Evolutionary conservation across 2,329 filamentous ascomycete genomes (phyloP).

Genomic region (Verticillium longisporum): DNA sequence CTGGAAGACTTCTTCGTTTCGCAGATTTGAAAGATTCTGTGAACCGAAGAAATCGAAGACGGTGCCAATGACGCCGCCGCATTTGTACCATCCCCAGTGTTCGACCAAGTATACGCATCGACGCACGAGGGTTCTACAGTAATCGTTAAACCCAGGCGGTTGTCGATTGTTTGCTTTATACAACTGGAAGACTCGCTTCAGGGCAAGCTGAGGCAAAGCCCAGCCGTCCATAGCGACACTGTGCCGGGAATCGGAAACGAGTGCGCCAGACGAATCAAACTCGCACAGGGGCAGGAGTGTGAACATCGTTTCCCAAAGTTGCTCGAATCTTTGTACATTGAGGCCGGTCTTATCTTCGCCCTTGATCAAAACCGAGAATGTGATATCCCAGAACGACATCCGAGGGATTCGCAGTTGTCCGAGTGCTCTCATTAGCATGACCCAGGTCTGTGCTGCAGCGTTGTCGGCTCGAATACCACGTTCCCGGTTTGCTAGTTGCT

Average conservation of each 20-base stretch:
- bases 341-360: conserved; percentile 23
- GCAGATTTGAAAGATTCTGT: conserved; percentile 53
- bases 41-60: conserved; percentile 64
- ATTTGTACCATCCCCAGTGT: conserved; percentile 60
- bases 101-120: conserved; percentile 57
- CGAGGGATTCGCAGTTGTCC: conserved; percentile 42
- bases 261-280: conserved; percentile 47
- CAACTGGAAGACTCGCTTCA: conserved; percentile 50
- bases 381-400: conserved; percentile 54
- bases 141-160: conserved; percentile 57
- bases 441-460: conserved; percentile 47
- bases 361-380: conserved; percentile 34
- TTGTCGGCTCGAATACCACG: conserved; percentile 43
- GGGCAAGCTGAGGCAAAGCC: conserved; percentile 48
- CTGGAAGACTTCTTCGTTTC: conserved; percentile 56
- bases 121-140: conserved; percentile 51
- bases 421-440: conserved; percentile 48
- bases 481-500: conserved; percentile 36
- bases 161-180: conserved; percentile 51
- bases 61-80: conserved; percentile 48
- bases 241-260: conserved; percentile 32
- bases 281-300: conserved; percentile 54
- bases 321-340: conserved; percentile 45
- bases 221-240: conserved; percentile 47
- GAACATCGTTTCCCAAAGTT: conserved; percentile 52